Conservation (phyloP, 2,329 filamentous ascomycete genomes). For the Amauroascus verrucosus region DNA sequence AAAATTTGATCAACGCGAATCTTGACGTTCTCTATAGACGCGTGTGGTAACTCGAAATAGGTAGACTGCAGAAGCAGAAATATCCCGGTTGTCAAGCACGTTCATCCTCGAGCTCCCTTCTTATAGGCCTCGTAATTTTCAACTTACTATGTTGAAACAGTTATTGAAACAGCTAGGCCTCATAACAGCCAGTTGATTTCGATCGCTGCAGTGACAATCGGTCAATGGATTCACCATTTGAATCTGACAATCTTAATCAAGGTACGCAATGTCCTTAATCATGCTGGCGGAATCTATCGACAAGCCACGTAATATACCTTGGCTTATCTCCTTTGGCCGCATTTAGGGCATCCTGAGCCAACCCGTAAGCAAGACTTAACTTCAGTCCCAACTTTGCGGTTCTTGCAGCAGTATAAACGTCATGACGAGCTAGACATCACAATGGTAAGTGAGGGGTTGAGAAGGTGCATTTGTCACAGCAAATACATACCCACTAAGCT, state of each 20-base stretch:
- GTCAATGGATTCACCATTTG: not conserved
- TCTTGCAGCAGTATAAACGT: conserved; percentile 61
- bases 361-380: conserved; percentile 68
- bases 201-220: not conserved
- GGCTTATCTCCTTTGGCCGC: conserved; percentile 60
- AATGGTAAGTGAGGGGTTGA: conserved; percentile 12
- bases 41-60: not conserved
- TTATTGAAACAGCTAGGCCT: not conserved
- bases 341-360: conserved; percentile 65
- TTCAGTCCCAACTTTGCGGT: conserved; percentile 71
- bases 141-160: not conserved
- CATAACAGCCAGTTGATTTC: not conserved
- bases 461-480: conserved; percentile 1
- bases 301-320: conserved; percentile 48
- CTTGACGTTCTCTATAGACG: not conserved
- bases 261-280: not conserved
- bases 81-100: not conserved
- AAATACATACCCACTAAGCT: conserved; percentile 65
- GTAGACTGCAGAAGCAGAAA: not conserved
- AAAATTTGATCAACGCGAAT: not conserved
- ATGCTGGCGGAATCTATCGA: not conserved
- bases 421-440: conserved; percentile 57
- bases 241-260: not conserved
- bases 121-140: not conserved
- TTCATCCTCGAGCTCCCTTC: not conserved